Conservation (phyloP, 495 filamentous ascomycete genomes). For the Lophiostoma macrostomum region DNA sequence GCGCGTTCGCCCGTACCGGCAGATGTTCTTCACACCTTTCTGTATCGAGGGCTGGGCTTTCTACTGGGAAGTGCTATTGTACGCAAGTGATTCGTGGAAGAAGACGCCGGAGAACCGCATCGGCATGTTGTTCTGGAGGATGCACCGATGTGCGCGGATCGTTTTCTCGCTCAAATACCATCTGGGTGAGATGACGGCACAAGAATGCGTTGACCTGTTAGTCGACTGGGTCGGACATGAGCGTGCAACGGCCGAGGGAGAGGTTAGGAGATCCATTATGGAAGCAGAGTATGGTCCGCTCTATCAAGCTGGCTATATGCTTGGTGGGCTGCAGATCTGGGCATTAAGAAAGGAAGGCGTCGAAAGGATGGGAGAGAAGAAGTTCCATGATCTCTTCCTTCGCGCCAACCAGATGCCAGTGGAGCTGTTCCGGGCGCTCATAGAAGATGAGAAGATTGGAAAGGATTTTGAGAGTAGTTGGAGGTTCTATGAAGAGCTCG, state of each 20-base stretch:
- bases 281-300: constrained; percentile 46
- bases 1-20: constrained; percentile 46
- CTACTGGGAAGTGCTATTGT: constrained; percentile 55
- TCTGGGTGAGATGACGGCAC: constrained; percentile 45
- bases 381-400: constrained; percentile 50
- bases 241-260: constrained; percentile 54
- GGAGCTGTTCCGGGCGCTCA: constrained; percentile 49
- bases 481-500: constrained; percentile 28
- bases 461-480: constrained; percentile 7
- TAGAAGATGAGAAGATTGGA: constrained; percentile 38
- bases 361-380: constrained; percentile 43
- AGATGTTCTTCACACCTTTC: constrained; percentile 51
- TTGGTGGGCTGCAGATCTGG: constrained; percentile 51
- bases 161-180: constrained; percentile 53
- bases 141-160: constrained; percentile 54
- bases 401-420: constrained; percentile 51
- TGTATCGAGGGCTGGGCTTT: constrained; percentile 55
- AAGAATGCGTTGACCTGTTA: constrained; percentile 50
- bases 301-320: constrained; percentile 54
- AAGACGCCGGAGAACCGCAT: constrained; percentile 47
- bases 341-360: constrained; percentile 44
- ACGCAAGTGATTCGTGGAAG: constrained; percentile 35
- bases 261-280: constrained; percentile 43
- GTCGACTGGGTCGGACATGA: constrained; percentile 48
- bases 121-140: constrained; percentile 51